Base-by-base conservation (phyloP, 306 rosid genomes). In the Abrus precatorius region DNA sequence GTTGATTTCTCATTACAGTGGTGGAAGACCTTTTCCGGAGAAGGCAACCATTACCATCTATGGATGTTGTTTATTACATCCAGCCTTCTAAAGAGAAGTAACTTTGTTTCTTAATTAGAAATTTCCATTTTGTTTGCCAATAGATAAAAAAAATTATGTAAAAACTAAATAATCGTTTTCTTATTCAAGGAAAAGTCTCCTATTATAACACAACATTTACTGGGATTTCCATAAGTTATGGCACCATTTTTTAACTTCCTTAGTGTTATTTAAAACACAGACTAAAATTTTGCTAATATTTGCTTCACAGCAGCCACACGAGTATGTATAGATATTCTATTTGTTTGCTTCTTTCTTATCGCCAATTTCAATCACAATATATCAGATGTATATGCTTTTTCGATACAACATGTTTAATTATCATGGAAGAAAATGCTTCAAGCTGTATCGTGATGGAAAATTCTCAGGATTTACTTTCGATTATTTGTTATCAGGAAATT, bases 11-110 rank as follows among this genome's bases (percentile, higher is more conserved):
- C 74, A 72, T 73, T 87, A 89, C 92, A 93, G 99, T 93, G 94
- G 98, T 95, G 62, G 99, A 95, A 87, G 99, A 95, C 80, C 91
- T 95, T 70, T 95, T 95, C 81, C 86, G 94, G 82, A 89, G 99
- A 87, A 93, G 99, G 89, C 93, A 95, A 74, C 98, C 98, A 10
- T 84, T 95, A 89, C 99, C 99, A 29, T 91, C 96, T 41, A 57
- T 95, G 94, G 98, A 93, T 84, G 99, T 85, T 82, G 85, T 95
- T 85, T 95, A 93, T 86, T 95, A 84, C 91, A 80, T 95, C 20
- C 99, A 95, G 85, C 99, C 98, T 40, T 72, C 83, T 28, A 95
- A 93, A 92, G 97, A 93, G 85, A 95, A 95, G 99, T 93, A 90
- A 77, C 75, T 56, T 72, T 57, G 52, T 81, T 72, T 77, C 78